These are phyloP conservation scores for Rhizopus delemar DNA, from an alignment of 371 early-diverging fungal species.

Conservation along the genomic window DNA sequence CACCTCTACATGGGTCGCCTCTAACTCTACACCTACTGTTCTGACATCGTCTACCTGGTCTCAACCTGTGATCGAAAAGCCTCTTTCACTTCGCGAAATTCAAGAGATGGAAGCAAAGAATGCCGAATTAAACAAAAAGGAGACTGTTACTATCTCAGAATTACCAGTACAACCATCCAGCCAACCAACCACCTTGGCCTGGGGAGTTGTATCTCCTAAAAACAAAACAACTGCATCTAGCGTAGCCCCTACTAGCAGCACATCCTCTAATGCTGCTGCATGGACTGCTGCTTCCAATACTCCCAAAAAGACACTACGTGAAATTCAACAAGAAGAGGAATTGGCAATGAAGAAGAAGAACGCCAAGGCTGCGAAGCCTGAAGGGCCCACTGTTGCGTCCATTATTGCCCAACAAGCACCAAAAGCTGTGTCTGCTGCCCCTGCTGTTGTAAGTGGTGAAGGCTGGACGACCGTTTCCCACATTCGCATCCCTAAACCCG, in stretches of 20 bases:
- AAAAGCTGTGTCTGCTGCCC: constrained; percentile 31
- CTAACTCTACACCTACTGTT: constrained; percentile 4
- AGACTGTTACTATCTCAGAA: constrained; percentile 28
- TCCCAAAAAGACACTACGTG: constrained; percentile 72
- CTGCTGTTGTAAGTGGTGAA: constrained; percentile 6
- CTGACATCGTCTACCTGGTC: constrained; percentile 32
- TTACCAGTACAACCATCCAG: constrained; percentile 13
- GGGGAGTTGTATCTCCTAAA: constrained; percentile 47
- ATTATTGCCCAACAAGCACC: constrained; percentile 18
- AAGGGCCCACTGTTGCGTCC: constrained; percentile 15
- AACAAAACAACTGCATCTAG: constrained; percentile 20
- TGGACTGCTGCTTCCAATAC: constrained; percentile 38
- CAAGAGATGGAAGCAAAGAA: constrained; percentile 67
- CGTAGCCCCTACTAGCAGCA: constrained; percentile 19
- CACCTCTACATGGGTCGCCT: constrained; percentile 11
- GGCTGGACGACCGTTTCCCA: constrained; percentile 54
- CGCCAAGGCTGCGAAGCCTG: constrained; percentile 37
- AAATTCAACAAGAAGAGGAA: constrained; percentile 81
- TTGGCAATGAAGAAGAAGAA: constrained; percentile 52
- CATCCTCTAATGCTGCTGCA: constrained; percentile 34
- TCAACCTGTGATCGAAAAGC: constrained; percentile 36
- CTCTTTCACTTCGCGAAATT: constrained; percentile 64
- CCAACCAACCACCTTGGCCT: constrained; percentile 1
- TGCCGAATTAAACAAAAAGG: constrained; percentile 46
- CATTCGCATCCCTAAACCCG: constrained; percentile 35